Conservation (phyloP, 2,329 filamentous ascomycete genomes). For the Periconia sp. region DNA sequence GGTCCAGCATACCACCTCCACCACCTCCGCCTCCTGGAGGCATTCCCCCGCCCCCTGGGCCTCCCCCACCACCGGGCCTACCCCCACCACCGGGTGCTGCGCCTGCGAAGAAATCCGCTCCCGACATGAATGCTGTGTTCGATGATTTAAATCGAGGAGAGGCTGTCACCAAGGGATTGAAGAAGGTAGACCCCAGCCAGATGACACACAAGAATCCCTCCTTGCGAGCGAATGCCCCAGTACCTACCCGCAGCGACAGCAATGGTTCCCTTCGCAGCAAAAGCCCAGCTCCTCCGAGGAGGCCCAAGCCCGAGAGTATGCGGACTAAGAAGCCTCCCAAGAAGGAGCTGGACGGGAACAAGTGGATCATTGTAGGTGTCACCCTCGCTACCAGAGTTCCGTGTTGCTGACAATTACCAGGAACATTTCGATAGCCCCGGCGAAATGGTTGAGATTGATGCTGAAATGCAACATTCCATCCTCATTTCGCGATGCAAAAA, state of each 20-base stretch:
- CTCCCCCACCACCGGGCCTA: constrained; percentile 62
- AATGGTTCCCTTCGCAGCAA: constrained; percentile 63
- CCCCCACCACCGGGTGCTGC: constrained; percentile 51
- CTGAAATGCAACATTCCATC: constrained; percentile 81
- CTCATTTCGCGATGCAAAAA: constrained; percentile 92
- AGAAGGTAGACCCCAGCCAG: constrained; percentile 91
- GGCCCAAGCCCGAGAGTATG: constrained; percentile 54
- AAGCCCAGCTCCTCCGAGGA: constrained; percentile 75
- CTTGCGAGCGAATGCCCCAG: constrained; percentile 71
- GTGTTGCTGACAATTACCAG: constrained; percentile 44
- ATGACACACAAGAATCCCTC: constrained; percentile 99
- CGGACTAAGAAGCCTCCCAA: constrained; percentile 51
- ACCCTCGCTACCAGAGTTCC: background rate
- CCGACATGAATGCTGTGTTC: constrained; percentile 85
- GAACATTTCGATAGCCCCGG: constrained; percentile 86
- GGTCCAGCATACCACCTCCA: constrained; percentile 69
- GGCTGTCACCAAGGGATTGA: constrained; percentile 81
- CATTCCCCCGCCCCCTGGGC: constrained; percentile 63
- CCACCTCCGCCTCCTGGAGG: constrained; percentile 60
- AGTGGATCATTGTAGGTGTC: constrained; percentile 78
- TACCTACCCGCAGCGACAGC: constrained; percentile 61
- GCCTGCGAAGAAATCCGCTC: constrained; percentile 49
- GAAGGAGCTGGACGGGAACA: constrained; percentile 65
- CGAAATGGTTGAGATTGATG: constrained; percentile 77
- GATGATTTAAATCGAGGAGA: constrained; percentile 87